These are phyloP conservation scores for Ogataea pini DNA, from an alignment of 805 yeast species.

Conservation along the genomic window DNA sequence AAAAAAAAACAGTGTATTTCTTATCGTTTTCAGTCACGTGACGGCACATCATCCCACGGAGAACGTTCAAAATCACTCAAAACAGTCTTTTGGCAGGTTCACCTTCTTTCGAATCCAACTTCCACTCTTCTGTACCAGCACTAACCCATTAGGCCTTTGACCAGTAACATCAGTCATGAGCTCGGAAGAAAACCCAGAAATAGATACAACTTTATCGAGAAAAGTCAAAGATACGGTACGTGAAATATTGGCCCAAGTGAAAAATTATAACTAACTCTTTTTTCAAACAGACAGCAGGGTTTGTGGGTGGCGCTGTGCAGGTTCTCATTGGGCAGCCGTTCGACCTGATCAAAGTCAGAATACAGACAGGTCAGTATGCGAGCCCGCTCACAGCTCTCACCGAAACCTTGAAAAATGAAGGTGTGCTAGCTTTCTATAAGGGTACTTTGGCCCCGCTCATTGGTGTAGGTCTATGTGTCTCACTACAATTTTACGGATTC, in stretches of 20 bases:
- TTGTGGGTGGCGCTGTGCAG: constrained; percentile 56
- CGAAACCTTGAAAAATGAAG: constrained; percentile 58
- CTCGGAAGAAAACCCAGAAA: constrained; percentile 9
- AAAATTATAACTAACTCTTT: background rate
- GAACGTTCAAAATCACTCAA: background rate
- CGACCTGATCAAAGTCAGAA: constrained; percentile 68
- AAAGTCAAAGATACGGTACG: constrained; percentile 52
- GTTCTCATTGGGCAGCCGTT: constrained; percentile 66
- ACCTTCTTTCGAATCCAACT: too few species aligned
- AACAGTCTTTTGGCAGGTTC: too few species aligned
- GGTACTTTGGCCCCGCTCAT: constrained; percentile 71
- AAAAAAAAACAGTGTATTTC: background rate
- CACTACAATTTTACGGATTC: constrained; percentile 69
- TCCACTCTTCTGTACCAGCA: too few species aligned
- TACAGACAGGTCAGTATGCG: constrained; percentile 66
- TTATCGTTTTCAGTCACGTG: constrained; percentile 22
- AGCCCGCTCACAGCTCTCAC: constrained; percentile 53
- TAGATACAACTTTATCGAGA: constrained; percentile 41
- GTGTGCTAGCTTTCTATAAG: constrained; percentile 61
- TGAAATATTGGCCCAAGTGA: constrained; percentile 1
- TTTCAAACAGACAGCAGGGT: constrained; percentile 43
- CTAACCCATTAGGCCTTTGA: too few species aligned
- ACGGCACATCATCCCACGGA: constrained; percentile 20
- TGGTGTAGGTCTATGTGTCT: constrained; percentile 71
- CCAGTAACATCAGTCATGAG: background rate